Evolutionary conservation across 2,329 filamentous ascomycete species (phyloP).

Genomic region (Cladophialophora chaetospira): DNA sequence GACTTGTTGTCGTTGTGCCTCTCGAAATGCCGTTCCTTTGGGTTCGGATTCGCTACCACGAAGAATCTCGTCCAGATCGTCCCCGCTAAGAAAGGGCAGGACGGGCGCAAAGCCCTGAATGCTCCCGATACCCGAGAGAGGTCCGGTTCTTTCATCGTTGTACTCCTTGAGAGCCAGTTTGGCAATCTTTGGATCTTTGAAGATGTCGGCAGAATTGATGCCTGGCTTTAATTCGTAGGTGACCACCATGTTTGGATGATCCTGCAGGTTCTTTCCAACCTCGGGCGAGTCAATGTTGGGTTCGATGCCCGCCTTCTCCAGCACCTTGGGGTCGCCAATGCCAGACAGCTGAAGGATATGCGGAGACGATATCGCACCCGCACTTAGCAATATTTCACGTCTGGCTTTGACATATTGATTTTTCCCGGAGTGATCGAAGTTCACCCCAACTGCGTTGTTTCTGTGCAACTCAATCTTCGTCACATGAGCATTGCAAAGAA

Average conservation of each 20-base stretch:
- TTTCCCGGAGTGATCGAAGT: neutral
- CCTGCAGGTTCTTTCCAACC: slow-evolving; percentile 54
- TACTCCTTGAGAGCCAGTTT: too few species aligned
- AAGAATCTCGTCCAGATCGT: too few species aligned
- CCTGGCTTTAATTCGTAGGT: slow-evolving; percentile 13
- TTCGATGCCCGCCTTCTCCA: slow-evolving; percentile 46
- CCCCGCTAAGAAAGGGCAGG: too few species aligned
- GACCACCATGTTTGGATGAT: slow-evolving; percentile 40
- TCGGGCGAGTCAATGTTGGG: slow-evolving; percentile 46
- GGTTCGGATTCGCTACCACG: too few species aligned
- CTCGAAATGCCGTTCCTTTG: too few species aligned
- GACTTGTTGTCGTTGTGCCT: too few species aligned
- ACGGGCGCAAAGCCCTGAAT: too few species aligned
- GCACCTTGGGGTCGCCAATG: slow-evolving; percentile 52
- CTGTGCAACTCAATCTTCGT: slow-evolving; percentile 36
- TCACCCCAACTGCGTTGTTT: slow-evolving; percentile 20
- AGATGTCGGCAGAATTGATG: too few species aligned
- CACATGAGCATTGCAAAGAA: slow-evolving; percentile 40
- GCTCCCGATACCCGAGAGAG: too few species aligned
- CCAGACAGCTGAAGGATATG: slow-evolving; percentile 64
- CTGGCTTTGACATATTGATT: slow-evolving; percentile 38
- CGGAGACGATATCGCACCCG: slow-evolving; percentile 59
- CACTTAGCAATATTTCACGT: slow-evolving; percentile 60
- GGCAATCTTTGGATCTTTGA: too few species aligned
- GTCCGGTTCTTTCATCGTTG: too few species aligned